phyloP scores from a whole-genome alignment of 2,329 filamentous ascomycete genomes.

The Xylariaceae sp. region DNA sequence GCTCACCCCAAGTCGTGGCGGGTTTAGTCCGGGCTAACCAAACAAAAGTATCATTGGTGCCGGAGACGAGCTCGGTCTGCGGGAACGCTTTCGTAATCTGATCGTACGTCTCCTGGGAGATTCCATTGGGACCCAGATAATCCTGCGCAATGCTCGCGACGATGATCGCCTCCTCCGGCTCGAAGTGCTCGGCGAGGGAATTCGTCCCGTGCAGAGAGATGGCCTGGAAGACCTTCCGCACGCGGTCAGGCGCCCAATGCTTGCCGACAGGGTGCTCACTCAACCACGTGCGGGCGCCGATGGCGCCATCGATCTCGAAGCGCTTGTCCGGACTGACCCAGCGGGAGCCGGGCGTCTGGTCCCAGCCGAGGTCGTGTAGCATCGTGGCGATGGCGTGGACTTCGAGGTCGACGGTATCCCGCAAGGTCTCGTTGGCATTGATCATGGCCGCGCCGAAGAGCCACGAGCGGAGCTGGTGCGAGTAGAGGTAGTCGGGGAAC shows the following conservation, averaged over 20 bases:
- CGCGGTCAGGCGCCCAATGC: slow-evolving; percentile 12
- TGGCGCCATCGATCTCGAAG: slow-evolving; percentile 21
- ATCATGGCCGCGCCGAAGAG: slow-evolving; percentile 18
- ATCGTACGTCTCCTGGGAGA: slow-evolving; percentile 4
- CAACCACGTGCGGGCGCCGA: slow-evolving; percentile 16
- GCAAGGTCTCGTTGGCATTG: slow-evolving; percentile 16
- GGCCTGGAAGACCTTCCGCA: slow-evolving; percentile 16
- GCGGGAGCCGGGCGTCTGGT: slow-evolving; percentile 11
- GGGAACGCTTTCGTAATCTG: slow-evolving; percentile 8
- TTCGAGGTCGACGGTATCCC: slow-evolving; percentile 13
- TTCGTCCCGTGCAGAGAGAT: slow-evolving; percentile 13
- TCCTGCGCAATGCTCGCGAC: slow-evolving; percentile 15
- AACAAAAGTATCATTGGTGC: slow-evolving; percentile 15
- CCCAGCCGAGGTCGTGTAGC: slow-evolving; percentile 21
- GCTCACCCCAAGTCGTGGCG: slow-evolving; percentile 12
- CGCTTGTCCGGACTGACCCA: slow-evolving; percentile 20
- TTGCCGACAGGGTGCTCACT: slow-evolving; percentile 16
- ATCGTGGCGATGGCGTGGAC: slow-evolving; percentile 20
- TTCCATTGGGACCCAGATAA: slow-evolving; percentile 13
- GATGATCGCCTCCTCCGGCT: slow-evolving; percentile 10
- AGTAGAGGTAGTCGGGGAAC: slow-evolving; percentile 17
- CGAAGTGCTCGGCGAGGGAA: slow-evolving; percentile 12
- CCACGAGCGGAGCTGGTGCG: slow-evolving; percentile 17
- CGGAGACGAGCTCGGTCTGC: slow-evolving; percentile 12
- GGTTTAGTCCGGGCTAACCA: slow-evolving; percentile 17